phyloP scores from a whole-genome alignment of 257 asterid genomes.

The Nicotiana tomentosiformis region DNA sequence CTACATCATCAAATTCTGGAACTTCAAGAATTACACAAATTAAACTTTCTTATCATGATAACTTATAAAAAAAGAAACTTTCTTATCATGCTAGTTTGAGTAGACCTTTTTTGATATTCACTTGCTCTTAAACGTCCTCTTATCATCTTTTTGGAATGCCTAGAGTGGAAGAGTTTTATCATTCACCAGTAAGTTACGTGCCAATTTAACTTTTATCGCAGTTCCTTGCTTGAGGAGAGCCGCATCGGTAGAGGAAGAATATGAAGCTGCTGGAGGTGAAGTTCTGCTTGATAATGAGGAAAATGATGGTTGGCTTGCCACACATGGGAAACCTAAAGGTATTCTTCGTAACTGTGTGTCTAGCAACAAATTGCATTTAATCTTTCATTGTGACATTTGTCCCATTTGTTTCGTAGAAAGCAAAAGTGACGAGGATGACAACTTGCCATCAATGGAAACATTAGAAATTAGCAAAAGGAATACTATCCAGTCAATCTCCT shows the following conservation, averaged over 20 bases:
- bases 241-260: slow-evolving; percentile 92
- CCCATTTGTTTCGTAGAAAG: slow-evolving; percentile 42
- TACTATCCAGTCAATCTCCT: slow-evolving; percentile 61
- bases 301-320: slow-evolving; percentile 94
- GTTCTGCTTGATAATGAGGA: slow-evolving; percentile 84
- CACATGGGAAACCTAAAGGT: slow-evolving; percentile 95
- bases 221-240: slow-evolving; percentile 97
- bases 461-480: slow-evolving; percentile 69
- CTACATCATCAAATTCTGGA: not conserved
- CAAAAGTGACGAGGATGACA: slow-evolving; percentile 53
- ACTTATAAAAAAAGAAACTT: not conserved
- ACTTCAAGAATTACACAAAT: not conserved
- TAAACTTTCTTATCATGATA: not conserved
- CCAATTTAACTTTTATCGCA: slow-evolving; percentile 20
- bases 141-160: not conserved
- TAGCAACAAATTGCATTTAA: not conserved
- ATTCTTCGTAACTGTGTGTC: not conserved
- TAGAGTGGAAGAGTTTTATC: not conserved
- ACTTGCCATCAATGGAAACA: slow-evolving; percentile 84
- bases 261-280: slow-evolving; percentile 98
- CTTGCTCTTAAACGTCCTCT: not conserved
- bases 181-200: not conserved
- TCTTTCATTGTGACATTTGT: not conserved
- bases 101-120: not conserved
- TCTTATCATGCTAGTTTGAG: not conserved